Conservation (phyloP, 345 rosid genomes). For the Arabidopsis suecica region DNA sequence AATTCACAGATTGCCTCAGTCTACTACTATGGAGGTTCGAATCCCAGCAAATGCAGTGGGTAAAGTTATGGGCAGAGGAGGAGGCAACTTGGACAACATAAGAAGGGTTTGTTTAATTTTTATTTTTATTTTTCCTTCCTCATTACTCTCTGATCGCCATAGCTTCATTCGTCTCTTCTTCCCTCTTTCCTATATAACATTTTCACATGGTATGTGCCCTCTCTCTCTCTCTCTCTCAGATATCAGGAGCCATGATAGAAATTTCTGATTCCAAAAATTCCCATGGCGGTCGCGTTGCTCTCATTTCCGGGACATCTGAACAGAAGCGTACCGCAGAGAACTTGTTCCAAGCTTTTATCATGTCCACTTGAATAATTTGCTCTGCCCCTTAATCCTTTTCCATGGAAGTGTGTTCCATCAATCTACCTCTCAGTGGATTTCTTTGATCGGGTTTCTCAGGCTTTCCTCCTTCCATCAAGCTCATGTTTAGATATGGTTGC, state of each 20-base stretch:
- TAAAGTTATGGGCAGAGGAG: constrained; percentile 94
- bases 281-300: constrained; percentile 85
- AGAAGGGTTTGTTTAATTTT: constrained; percentile 64
- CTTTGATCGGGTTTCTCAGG: constrained; percentile 48
- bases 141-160: constrained; percentile 22
- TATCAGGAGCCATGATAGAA: constrained; percentile 97
- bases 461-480: constrained; percentile 49
- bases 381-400: constrained; percentile 41
- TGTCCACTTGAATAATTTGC: constrained; percentile 68
- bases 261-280: constrained; percentile 80
- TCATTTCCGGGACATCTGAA: constrained; percentile 85
- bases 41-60: constrained; percentile 87
- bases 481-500: constrained; percentile 43
- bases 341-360: constrained; percentile 95
- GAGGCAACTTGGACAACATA: constrained; percentile 84
- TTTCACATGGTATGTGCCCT: constrained; percentile 30
- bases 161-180: constrained; percentile 16
- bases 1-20: constrained; percentile 59
- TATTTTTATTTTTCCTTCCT: constrained; percentile 22
- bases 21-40: constrained; percentile 71
- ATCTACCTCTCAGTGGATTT: constrained; percentile 49
- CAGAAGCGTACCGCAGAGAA: constrained; percentile 93
- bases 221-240: constrained; percentile 57
- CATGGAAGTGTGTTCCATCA: constrained; percentile 42
- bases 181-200: constrained; percentile 20